These are phyloP conservation scores for Pterulicium gracile DNA, from an alignment of 1,284 basidiomycete species.

Conservation along the genomic window DNA sequence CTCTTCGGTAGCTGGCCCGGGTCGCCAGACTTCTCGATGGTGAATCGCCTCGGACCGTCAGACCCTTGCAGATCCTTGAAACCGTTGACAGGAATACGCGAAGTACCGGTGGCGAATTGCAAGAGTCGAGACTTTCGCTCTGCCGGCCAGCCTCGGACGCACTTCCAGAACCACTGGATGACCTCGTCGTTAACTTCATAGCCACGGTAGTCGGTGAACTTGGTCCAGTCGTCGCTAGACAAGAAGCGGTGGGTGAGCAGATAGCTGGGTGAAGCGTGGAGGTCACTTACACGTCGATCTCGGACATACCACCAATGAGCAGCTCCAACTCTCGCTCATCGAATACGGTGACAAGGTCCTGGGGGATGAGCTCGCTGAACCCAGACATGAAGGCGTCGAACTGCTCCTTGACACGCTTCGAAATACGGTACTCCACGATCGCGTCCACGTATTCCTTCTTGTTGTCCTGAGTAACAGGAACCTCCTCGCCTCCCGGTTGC, in stretches of 20 bases:
- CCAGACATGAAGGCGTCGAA: constrained; percentile 94
- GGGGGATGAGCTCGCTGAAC: constrained; percentile 91
- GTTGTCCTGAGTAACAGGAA: constrained; percentile 86
- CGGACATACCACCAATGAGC: constrained; percentile 92
- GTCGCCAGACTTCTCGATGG: constrained; percentile 85
- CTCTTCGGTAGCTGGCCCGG: constrained; percentile 79
- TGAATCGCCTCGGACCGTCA: constrained; percentile 84
- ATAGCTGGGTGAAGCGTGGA: constrained; percentile 2
- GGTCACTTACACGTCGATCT: constrained; percentile 77
- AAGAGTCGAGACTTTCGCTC: constrained; percentile 85
- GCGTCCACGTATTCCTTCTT: constrained; percentile 92
- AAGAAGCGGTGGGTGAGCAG: constrained; percentile 5
- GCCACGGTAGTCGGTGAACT: constrained; percentile 67
- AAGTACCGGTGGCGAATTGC: constrained; percentile 91
- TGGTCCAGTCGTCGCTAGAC: constrained; percentile 65
- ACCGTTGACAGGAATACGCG: constrained; percentile 85
- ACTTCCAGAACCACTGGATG: constrained; percentile 98
- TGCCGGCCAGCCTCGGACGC: constrained; percentile 84
- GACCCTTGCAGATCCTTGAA: constrained; percentile 94
- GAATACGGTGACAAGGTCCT: constrained; percentile 90
- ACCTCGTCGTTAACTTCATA: constrained; percentile 77
- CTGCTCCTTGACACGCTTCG: constrained; percentile 86
- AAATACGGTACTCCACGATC: constrained; percentile 88
- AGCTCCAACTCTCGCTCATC: constrained; percentile 91
- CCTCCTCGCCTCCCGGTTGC: constrained; percentile 68